Evolutionary conservation across 768 basidiomycete species (phyloP), one percentile per base, ranked within the genome.

Genomic region (Rhizopogon rudus): DNA sequence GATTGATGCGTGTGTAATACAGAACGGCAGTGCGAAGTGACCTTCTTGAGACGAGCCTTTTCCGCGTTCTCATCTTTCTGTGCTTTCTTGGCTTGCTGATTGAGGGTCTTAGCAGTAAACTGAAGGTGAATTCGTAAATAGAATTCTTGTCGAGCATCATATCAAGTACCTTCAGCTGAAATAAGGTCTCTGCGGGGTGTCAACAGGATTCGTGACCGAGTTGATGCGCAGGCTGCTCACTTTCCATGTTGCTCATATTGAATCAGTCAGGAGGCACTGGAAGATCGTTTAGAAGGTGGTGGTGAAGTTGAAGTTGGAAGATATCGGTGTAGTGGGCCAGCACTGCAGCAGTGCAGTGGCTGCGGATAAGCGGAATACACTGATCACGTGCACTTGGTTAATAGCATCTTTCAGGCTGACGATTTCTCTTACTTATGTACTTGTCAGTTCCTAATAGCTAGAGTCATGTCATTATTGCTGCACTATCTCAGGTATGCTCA

Each of bases 81-180:
- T 0, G 97, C 95, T 73, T 98, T 98, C 79, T 93, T 95, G 3
- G 97, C 93, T 73, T 99, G 97, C 50, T 91, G 82, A 69, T 80
- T 88, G 20, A 99, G 81, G 37, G 92, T 85, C 82, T 98, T 99
- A 58, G 97, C 94, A 17, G 97, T 99, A 78, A 99, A 98, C 96
- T 99, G 59, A 57, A 48, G 17, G 22, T 14, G 10, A 46, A 25
- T 29, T 44, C 28, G 46, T 45, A 22, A 52, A 61, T 52, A 61
- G 61, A 57, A 54, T 49, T 54, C 54, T 55, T 51, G 45, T 31
- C 20, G 44, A 51, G 29, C 54, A 51, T 57, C 40, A 56, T 17
- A 35, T 56, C 48, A 44, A 51, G 45, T 56, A 94, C 96, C 83
- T 99, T 99, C 64, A 99, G 88, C 73, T 98, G 93, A 67, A 99